Evolutionary conservation across 176 grass and related monocot species (phyloP).

Genomic region (Themeda triandra): DNA sequence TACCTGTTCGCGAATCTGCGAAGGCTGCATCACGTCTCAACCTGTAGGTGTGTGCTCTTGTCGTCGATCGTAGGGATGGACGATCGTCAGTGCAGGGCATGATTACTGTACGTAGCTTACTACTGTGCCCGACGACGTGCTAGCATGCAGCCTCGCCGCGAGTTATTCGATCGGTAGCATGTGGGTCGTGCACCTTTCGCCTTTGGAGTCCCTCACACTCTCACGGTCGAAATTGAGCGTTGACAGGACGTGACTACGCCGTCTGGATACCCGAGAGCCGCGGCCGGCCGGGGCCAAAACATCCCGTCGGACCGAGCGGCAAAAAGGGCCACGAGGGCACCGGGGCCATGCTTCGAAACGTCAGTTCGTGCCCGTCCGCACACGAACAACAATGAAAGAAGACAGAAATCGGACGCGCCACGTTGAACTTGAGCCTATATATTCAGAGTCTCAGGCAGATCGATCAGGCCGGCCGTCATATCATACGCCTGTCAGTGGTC

Average conservation of each 20-base stretch:
- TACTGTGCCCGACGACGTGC: neutral
- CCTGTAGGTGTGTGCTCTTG: too few relatives aligned
- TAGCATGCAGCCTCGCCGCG: too few relatives aligned
- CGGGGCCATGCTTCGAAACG: neutral
- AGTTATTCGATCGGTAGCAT: too few relatives aligned
- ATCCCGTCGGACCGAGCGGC: constrained; percentile 1
- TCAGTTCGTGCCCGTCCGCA: neutral
- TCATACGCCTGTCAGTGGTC: neutral
- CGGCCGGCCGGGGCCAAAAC: constrained; percentile 13
- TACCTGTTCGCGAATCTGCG: neutral
- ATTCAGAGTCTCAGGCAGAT: neutral
- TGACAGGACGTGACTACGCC: constrained; percentile 26
- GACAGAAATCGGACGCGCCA: neutral
- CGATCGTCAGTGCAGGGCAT: too few relatives aligned
- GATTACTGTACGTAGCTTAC: too few relatives aligned
- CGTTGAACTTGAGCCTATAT: too few relatives aligned
- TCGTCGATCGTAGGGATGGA: too few relatives aligned
- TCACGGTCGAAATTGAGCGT: neutral
- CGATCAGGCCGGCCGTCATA: neutral
- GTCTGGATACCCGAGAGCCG: neutral
- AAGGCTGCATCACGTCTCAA: neutral
- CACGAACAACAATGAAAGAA: neutral
- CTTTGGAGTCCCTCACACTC: neutral
- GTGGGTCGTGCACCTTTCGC: too few relatives aligned
- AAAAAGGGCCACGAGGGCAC: neutral